These are phyloP conservation scores for Sanghuangporus baumii DNA, from an alignment of 1,284 basidiomycete genomes.

Conservation along the genomic window DNA sequence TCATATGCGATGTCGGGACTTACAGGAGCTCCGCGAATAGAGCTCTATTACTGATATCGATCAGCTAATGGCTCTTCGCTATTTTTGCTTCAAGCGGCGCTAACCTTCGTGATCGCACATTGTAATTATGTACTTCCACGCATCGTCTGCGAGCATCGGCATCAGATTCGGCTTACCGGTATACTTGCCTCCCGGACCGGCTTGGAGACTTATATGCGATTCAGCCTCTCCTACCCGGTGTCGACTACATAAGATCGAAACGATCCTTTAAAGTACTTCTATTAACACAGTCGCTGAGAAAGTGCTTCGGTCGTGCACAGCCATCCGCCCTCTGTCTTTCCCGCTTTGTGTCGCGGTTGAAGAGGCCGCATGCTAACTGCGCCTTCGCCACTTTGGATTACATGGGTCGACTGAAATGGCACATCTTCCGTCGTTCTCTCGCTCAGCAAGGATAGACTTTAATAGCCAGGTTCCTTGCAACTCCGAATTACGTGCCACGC, in stretches of 20 bases:
- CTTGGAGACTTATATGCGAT: not conserved
- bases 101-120: not conserved
- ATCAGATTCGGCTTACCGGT: not conserved
- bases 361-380: not conserved
- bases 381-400: not conserved
- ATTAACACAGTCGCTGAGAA: not conserved
- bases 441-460: too few species aligned
- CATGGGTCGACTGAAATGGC: not conserved
- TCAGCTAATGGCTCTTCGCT: not conserved
- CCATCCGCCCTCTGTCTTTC: not conserved
- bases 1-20: not conserved
- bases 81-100: not conserved
- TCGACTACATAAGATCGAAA: not conserved
- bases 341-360: not conserved
- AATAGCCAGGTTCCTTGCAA: too few species aligned
- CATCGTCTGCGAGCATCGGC: not conserved
- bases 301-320: not conserved
- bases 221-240: not conserved
- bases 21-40: not conserved
- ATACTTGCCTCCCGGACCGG: not conserved
- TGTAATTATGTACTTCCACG: not conserved
- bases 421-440: not conserved
- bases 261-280: not conserved
- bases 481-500: too few species aligned
- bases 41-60: not conserved